Evolutionary conservation across 805 yeast species (phyloP), one percentile per base, ranked within the genome.

Genomic region (Wilhelminamyces savonicus): DNA sequence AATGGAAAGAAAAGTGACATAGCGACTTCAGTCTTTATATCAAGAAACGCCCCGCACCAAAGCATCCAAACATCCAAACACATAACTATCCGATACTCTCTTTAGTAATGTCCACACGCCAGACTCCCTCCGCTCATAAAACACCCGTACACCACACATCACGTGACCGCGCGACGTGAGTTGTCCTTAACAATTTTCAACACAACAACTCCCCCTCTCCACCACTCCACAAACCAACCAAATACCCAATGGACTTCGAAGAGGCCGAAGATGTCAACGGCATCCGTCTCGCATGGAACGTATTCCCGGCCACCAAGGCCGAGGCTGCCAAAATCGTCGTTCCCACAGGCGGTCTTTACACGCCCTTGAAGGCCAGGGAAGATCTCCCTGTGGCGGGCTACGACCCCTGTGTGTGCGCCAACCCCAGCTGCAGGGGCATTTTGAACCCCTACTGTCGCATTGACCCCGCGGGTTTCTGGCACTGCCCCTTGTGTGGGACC

Each of bases 281-380:
- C 16, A 59, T 64, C 23, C 62, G 71, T 33, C 60, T 58, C 28
- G 57, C 69, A 10, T 59, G 82, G 79, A 62, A 67, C 63, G 81
- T 84, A 24, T 79, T 90, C 48, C 98, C 99, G 17, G 77, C 83
- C 24, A 80, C 95, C 22, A 77, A 87, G 44, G 75, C 77, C 24
- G 97, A 92, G 56, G 92, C 95, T 13, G 79, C 80, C 46, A 82
- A 92, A 44, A 82, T 87, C 49, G 94, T 90, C 13, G 88, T 92
- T 19, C 98, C 99, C 9, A 79, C 92, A 21, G 95, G 97, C 24
- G 81, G 95, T 32, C 63, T 92, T 39, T 92, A 87, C 66, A 88
- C 97, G n/a, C 99, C 99, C 7, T 71, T 92, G 45, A 77, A 85
- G 48, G 76, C 75, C 34, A 74, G 83, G 42, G 82, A 80, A 36